Evolutionary conservation across 2,329 filamentous ascomycete genomes (phyloP).

Genomic region (Monosporascus sp.): DNA sequence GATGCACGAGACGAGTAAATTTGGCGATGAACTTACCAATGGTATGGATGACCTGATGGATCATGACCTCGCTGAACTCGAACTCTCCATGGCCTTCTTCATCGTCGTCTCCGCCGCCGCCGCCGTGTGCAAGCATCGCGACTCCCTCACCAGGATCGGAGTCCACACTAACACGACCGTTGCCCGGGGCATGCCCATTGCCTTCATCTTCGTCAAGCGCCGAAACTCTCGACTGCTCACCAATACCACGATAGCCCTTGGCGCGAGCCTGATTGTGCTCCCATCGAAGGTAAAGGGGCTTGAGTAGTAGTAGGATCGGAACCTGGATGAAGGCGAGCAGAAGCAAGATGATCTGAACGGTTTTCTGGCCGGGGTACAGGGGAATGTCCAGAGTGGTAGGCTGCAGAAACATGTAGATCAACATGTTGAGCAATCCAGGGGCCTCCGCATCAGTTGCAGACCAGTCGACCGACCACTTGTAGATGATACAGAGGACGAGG

Average conservation of each 20-base stretch:
- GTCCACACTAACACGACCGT: slow-evolving; percentile 62
- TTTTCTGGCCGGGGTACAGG: slow-evolving; percentile 72
- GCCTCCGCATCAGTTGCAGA: slow-evolving; percentile 57
- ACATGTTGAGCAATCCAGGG: slow-evolving; percentile 92
- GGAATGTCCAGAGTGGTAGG: slow-evolving; percentile 69
- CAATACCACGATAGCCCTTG: slow-evolving; percentile 87
- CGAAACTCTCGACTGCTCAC: slow-evolving; percentile 81
- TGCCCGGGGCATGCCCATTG: slow-evolving; percentile 49
- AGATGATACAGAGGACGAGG: slow-evolving; percentile 86
- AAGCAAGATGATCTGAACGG: slow-evolving; percentile 72
- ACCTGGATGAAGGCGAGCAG: slow-evolving; percentile 82
- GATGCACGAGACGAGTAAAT: slow-evolving; percentile 4
- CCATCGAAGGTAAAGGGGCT: slow-evolving; percentile 90
- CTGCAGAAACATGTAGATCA: slow-evolving; percentile 98
- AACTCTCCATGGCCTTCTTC: slow-evolving; percentile 90
- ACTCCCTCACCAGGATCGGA: slow-evolving; percentile 62
- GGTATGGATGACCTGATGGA: slow-evolving; percentile 97
- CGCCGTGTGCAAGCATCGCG: slow-evolving; percentile 35
- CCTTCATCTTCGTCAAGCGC: slow-evolving; percentile 87
- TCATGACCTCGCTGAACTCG: slow-evolving; percentile 96
- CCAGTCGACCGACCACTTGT: slow-evolving; percentile 97
- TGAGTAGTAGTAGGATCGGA: slow-evolving; percentile 85
- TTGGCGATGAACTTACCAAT: slow-evolving; percentile 63
- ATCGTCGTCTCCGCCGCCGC: slow-evolving; percentile 50
- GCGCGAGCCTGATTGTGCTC: slow-evolving; percentile 88